Evolutionary conservation across 805 yeast genomes (phyloP).

Genomic region (Suhomyces sp.): DNA sequence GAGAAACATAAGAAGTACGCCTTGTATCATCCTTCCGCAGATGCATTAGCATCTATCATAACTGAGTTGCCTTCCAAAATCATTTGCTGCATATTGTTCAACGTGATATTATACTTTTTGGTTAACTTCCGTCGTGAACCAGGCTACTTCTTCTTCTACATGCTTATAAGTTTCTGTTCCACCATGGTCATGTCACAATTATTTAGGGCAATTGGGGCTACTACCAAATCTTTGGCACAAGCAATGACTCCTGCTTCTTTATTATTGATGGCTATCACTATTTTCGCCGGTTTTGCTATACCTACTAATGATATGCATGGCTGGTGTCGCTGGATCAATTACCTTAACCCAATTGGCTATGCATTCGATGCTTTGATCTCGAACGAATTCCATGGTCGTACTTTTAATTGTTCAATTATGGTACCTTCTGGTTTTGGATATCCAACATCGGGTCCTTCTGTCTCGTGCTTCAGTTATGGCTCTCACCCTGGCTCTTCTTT

Average conservation of each 20-base stretch:
- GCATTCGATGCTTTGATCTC: slow-evolving; percentile 57
- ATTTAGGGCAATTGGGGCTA: slow-evolving; percentile 21
- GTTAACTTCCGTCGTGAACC: slow-evolving; percentile 24
- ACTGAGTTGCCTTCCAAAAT: slow-evolving; percentile 65
- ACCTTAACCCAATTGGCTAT: slow-evolving; percentile 57
- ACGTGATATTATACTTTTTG: slow-evolving; percentile 31
- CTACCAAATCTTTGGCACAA: slow-evolving; percentile 40
- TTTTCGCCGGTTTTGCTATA: slow-evolving; percentile 58
- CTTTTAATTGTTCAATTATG: slow-evolving; percentile 46
- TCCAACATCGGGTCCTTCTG: slow-evolving; percentile 11
- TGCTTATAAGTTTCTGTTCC: slow-evolving; percentile 17
- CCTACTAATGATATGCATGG: slow-evolving; percentile 58
- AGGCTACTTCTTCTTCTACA: slow-evolving; percentile 26
- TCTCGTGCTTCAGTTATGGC: slow-evolving; percentile 23
- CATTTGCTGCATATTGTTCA: slow-evolving; percentile 29
- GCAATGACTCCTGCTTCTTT: slow-evolving; percentile 62
- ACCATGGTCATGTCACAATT: slow-evolving; percentile 38
- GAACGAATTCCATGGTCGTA: slow-evolving; percentile 52
- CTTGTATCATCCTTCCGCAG: slow-evolving; percentile 72
- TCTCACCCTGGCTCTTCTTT: slow-evolving; percentile 17
- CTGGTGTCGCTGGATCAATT: slow-evolving; percentile 67
- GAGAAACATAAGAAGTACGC: slow-evolving; percentile 72
- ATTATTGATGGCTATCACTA: slow-evolving; percentile 46
- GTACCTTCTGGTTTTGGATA: slow-evolving; percentile 46
- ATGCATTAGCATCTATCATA: slow-evolving; percentile 60